phyloP scores from a whole-genome alignment of 257 asterid species.

The Apocynum venetum region DNA sequence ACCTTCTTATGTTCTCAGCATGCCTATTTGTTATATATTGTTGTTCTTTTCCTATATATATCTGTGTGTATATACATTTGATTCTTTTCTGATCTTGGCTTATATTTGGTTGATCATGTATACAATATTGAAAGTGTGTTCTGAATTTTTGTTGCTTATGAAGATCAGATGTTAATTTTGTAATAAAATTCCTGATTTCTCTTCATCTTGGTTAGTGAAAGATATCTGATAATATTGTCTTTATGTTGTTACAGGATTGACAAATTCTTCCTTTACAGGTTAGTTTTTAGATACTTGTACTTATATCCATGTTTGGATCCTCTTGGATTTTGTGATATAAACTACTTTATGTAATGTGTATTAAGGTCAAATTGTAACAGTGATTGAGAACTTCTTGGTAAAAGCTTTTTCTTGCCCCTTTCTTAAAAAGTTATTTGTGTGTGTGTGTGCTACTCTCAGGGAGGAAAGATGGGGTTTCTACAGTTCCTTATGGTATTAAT shows the following conservation, averaged over 20 bases:
- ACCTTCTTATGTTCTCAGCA: not conserved
- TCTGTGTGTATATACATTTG: not conserved
- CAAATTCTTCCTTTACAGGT: constrained; percentile 72
- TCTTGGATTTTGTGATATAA: not conserved
- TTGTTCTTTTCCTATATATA: not conserved
- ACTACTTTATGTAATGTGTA: not conserved
- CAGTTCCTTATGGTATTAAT: not conserved
- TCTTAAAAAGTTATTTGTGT: not conserved
- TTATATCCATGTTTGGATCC: not conserved
- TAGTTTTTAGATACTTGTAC: constrained; percentile 10
- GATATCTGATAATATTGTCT: constrained; percentile 15
- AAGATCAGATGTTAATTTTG: constrained; percentile 2
- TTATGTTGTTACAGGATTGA: constrained; percentile 59
- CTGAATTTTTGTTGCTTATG: not conserved
- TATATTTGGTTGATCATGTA: not conserved
- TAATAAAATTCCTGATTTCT: not conserved
- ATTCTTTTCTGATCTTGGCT: too few species aligned
- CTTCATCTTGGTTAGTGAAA: constrained; percentile 14
- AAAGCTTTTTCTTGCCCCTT: too few species aligned
- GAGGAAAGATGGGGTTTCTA: not conserved
- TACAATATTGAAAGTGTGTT: not conserved
- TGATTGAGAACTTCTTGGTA: not conserved
- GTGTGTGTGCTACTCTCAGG: not conserved
- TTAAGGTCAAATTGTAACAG: not conserved
- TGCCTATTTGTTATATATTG: not conserved